Conservation (phyloP, 129 eudicot species). For the Silybum marianum region DNA sequence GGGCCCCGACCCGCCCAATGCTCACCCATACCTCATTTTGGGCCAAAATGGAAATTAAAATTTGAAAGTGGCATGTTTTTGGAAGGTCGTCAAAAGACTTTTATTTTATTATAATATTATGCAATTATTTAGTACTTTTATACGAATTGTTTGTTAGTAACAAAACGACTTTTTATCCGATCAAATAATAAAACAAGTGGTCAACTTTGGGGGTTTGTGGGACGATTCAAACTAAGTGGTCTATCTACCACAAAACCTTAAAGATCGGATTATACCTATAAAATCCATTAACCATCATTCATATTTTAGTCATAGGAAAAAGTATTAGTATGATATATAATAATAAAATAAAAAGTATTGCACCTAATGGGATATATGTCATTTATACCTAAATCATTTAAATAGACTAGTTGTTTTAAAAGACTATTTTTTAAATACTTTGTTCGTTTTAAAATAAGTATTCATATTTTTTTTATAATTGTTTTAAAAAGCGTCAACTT, state of each 20-base stretch:
- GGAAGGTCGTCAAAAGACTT: neutral
- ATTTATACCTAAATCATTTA: too few species aligned
- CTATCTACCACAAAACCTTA: constrained; percentile 18
- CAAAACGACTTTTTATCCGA: neutral
- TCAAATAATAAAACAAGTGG: neutral
- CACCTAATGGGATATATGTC: too few species aligned
- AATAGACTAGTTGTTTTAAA: too few species aligned
- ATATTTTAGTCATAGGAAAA: neutral
- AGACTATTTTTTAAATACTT: too few species aligned
- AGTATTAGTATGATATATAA: neutral
- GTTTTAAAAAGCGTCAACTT: too few species aligned
- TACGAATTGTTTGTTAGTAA: neutral
- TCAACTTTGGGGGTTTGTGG: constrained; percentile 13
- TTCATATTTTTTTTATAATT: too few species aligned
- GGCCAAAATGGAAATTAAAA: neutral
- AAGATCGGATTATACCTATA: neutral
- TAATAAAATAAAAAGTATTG: too few species aligned
- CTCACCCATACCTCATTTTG: neutral
- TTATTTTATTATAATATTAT: too few species aligned
- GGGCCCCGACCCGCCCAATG: too few species aligned
- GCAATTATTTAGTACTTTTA: neutral
- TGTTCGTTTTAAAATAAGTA: too few species aligned
- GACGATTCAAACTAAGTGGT: constrained; percentile 26
- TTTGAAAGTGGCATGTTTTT: neutral
- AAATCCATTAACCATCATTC: neutral